Evolutionary conservation across 352 stramenopile genomes (phyloP).

Genomic region (Phytopythium boreale): DNA sequence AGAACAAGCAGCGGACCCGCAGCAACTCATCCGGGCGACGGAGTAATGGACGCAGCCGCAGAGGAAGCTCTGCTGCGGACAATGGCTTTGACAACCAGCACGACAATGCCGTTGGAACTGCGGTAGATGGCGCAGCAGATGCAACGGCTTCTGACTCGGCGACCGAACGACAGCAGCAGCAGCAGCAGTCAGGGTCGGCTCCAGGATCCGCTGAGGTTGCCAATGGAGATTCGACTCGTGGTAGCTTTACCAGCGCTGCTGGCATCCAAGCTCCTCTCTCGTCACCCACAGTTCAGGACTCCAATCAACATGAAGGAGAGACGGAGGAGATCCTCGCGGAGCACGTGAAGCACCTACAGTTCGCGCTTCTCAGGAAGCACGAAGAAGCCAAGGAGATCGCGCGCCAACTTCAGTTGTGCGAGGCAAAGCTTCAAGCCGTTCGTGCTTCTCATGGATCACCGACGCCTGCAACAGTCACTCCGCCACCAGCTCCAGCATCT

Average conservation of each 20-base stretch:
- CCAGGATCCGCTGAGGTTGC: background rate
- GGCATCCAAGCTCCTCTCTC: background rate
- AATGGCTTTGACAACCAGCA: background rate
- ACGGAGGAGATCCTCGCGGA: conserved; percentile 54
- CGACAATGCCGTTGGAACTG: background rate
- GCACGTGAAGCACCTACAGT: conserved; percentile 66
- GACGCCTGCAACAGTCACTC: background rate
- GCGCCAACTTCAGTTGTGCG: conserved; percentile 45
- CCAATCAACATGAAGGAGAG: conserved; percentile 62
- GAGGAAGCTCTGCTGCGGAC: background rate
- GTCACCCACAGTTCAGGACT: conserved; percentile 22
- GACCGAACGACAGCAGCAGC: background rate
- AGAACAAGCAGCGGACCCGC: background rate
- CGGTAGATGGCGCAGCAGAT: background rate
- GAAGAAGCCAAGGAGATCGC: conserved; percentile 75
- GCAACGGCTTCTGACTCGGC: background rate
- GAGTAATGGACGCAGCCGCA: background rate
- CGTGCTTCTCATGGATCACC: conserved; percentile 12
- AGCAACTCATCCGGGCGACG: background rate
- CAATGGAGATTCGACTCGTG: background rate
- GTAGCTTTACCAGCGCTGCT: background rate
- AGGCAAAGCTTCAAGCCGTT: conserved; percentile 47
- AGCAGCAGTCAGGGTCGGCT: background rate
- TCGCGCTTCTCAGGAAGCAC: conserved; percentile 67
- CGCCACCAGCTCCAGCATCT: background rate